A percentile compares a stretch with the other conserved stretches of the same genome.
These are phyloP conservation scores for Setaria italica DNA, from an alignment of 202 grass and related monocot species.

Conservation along the genomic window DNA sequence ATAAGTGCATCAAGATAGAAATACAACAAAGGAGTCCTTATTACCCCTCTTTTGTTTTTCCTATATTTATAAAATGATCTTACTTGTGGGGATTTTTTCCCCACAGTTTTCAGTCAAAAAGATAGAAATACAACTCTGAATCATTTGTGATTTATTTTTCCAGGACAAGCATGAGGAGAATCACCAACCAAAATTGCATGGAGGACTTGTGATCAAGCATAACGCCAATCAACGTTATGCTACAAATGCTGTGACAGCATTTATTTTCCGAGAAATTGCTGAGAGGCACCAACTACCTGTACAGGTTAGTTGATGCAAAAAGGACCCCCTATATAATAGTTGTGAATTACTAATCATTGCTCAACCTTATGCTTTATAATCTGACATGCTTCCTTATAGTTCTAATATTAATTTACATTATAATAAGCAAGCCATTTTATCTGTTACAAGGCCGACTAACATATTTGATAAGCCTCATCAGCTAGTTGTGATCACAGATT, in stretches of 20 bases:
- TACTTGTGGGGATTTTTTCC: no score
- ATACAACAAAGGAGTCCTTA: neutral
- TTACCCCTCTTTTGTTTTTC: no score
- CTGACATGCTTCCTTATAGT: neutral
- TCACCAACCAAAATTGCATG: conserved; percentile 93
- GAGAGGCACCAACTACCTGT: conserved; percentile 72
- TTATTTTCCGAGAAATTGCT: conserved; percentile 92
- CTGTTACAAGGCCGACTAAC: neutral
- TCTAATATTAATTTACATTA: neutral
- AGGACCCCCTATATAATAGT: neutral
- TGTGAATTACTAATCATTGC: neutral
- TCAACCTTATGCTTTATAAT: neutral
- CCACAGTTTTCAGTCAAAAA: no score
- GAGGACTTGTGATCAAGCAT: conserved; percentile 95
- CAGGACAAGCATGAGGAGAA: conserved; percentile 99
- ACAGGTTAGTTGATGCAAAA: conserved; percentile 64
- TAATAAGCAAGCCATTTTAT: neutral
- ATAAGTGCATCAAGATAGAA: conserved; percentile 6
- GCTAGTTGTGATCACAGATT: neutral
- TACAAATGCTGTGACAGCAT: conserved; percentile 91
- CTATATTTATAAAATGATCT: no score
- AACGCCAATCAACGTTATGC: conserved; percentile 98
- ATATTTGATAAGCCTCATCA: neutral
- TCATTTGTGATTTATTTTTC: conserved; percentile 38
- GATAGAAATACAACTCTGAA: conserved; percentile 12